phyloP scores from a whole-genome alignment of 352 stramenopile genomes.

The Phytopythium helicoides region DNA sequence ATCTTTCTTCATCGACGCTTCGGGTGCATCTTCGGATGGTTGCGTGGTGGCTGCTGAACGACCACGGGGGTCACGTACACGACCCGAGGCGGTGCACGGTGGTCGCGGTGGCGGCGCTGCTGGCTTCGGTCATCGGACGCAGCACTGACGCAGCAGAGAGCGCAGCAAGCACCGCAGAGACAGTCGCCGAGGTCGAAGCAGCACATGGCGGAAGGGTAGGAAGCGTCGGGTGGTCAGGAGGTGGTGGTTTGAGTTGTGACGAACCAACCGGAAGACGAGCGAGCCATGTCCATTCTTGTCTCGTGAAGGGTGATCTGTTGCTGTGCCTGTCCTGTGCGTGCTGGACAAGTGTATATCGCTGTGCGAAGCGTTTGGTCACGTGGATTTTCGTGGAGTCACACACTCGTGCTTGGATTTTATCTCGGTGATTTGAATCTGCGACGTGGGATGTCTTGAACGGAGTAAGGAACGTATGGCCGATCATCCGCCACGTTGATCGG shows the following conservation, averaged over 20 bases:
- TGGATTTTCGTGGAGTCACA: slow-evolving; percentile 1
- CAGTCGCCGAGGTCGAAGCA: slow-evolving; percentile 22
- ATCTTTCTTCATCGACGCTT: slow-evolving; percentile 4
- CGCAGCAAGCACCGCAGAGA: slow-evolving; percentile 27
- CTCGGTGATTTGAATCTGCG: slow-evolving; percentile 7
- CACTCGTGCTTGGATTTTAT: slow-evolving; percentile 2
- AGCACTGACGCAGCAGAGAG: slow-evolving; percentile 22
- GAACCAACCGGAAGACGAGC: no score
- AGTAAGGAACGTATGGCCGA: slow-evolving; percentile 3
- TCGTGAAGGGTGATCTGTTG: no score
- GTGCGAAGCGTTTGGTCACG: not conserved
- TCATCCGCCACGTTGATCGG: no score
- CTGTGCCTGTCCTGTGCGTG: no score
- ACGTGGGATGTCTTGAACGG: slow-evolving; percentile 16
- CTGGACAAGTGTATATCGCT: not conserved
- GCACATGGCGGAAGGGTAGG: not conserved
- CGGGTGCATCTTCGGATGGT: slow-evolving; percentile 3
- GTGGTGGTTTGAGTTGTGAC: slow-evolving; percentile 3
- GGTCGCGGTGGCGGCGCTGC: slow-evolving; percentile 10
- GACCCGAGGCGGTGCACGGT: slow-evolving; percentile 17
- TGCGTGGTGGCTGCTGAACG: slow-evolving; percentile 18
- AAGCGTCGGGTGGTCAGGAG: not conserved
- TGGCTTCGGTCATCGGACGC: slow-evolving; percentile 11
- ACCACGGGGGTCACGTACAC: slow-evolving; percentile 36
- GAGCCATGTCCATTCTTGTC: no score